Base-by-base conservation (phyloP, 257 asterid species). In the Jasminum sambac region DNA sequence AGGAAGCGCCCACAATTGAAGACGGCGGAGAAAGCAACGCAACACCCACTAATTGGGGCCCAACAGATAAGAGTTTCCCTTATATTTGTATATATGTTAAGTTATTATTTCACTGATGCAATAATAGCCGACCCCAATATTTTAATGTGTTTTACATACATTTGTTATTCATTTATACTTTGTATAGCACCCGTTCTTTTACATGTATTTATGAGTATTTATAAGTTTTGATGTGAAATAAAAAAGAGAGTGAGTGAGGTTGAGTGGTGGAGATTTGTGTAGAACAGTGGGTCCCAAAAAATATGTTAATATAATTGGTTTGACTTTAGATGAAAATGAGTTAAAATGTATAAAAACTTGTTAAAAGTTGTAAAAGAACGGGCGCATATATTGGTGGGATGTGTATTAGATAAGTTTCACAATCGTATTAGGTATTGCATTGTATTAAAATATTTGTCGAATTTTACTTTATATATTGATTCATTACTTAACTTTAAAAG, bases 11-110 rank as follows among this genome's bases (percentile, higher is more conserved):
- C 59, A 62, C 71, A 69, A 58, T 64, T 72, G 43, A 77, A 80
- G 81, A 77, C 82, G 86, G 85, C 89, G 86, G 72, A 70, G 81
- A 79, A 73, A 80, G 85, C 46, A 80, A 84, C 86, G 60, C 48
- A 52, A 71, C 74, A 84, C 79, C 84, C 70, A 37, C 67, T 63
- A 82, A 82, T 79, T 78, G 72, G 63, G 25, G 34, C 52, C 67
- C 77, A 34, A 40, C 63, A 74, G 38, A 75, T 50, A 7, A 34
- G 10, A 65, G 36, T 13, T 50, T 40, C 11, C 5, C 41, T 9
- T 8, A 55, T 40, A 40, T n/a, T n/a, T 40, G 44, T 11, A 40
- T n/a, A n/a, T n/a, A 40, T 40, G 1, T 40, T 40, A 30, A 30
- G 4, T 40, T 40, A 6, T 40, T 40, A 24, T 21, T 21, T 55